Percentiles rank a stretch among this genome's conserved stretches.
phyloP scores from a whole-genome alignment of 306 rosid genomes.

The Rosa rugosa region DNA sequence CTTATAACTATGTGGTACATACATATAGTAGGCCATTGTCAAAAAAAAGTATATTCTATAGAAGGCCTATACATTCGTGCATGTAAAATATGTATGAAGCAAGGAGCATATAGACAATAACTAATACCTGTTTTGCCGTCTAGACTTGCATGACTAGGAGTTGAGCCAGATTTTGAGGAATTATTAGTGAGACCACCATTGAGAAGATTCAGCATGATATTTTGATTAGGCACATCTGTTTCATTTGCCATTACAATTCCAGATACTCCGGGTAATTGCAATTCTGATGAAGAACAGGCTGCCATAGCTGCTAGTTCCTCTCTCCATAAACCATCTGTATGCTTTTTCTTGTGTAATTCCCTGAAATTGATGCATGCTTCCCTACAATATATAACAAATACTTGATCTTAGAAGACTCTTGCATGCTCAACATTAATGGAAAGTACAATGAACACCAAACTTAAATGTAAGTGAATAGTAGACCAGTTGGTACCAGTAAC shows the following conservation, averaged over 20 bases:
- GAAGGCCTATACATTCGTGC: not conserved
- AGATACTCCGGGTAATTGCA: constrained; percentile 11
- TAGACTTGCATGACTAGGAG: constrained; percentile 6
- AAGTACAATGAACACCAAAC: not conserved
- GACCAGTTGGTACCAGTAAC: not conserved
- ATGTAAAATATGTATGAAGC: not conserved
- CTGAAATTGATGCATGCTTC: constrained; percentile 19
- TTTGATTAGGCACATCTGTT: not conserved
- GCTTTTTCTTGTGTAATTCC: constrained; percentile 25
- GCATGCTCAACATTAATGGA: not conserved
- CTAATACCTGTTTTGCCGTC: constrained; percentile 2
- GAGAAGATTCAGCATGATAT: constrained; percentile 13
- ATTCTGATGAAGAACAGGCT: constrained; percentile 16
- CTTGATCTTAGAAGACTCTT: not conserved
- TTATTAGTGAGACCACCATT: not conserved
- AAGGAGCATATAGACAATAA: not conserved
- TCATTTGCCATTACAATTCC: constrained; percentile 16
- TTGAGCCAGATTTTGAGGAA: not conserved
- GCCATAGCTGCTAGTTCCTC: constrained; percentile 20
- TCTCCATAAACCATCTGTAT: constrained; percentile 17
- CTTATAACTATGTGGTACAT: not conserved
- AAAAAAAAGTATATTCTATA: not conserved
- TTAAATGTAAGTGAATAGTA: not conserved
- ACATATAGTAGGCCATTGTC: not conserved
- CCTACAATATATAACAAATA: constrained; percentile 12